Evolutionary conservation across 2,329 filamentous ascomycete genomes (phyloP).

Genomic region (Plectosphaerella sp.): DNA sequence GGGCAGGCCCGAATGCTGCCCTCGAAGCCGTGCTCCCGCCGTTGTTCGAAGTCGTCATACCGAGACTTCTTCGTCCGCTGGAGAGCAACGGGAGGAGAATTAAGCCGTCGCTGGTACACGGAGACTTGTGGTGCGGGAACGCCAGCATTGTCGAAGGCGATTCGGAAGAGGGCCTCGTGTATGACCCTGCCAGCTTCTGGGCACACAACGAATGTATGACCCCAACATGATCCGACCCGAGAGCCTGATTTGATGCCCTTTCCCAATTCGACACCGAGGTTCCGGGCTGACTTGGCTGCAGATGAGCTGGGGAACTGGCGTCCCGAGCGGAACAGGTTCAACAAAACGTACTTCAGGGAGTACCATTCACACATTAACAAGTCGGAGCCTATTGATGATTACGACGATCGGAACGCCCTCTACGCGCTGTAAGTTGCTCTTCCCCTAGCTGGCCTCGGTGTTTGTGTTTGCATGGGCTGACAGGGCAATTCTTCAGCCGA

Average conservation of each 20-base stretch:
- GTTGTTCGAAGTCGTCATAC: slow-evolving; percentile 16
- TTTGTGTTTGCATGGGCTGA: too few relatives aligned
- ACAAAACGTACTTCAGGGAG: slow-evolving; percentile 16
- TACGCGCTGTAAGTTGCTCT: slow-evolving; percentile 21
- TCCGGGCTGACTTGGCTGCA: too few relatives aligned
- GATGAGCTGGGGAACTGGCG: slow-evolving; percentile 19
- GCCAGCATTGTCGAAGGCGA: slow-evolving; percentile 11
- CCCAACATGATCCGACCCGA: too few relatives aligned
- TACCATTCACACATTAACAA: slow-evolving; percentile 18
- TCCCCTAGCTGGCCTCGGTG: too few relatives aligned
- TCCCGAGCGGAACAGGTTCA: slow-evolving; percentile 17
- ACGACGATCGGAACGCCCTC: slow-evolving; percentile 19
- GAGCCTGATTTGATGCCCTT: too few relatives aligned
- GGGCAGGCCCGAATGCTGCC: slow-evolving; percentile 8
- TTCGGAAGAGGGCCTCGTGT: slow-evolving; percentile 12
- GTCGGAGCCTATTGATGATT: slow-evolving; percentile 21
- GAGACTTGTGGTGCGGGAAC: slow-evolving; percentile 19
- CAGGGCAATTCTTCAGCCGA: too few relatives aligned
- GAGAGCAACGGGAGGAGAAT: slow-evolving; percentile 16
- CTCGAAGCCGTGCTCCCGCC: slow-evolving; percentile 11
- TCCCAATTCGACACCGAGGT: too few relatives aligned
- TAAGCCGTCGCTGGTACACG: slow-evolving; percentile 17
- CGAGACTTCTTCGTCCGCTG: slow-evolving; percentile 16
- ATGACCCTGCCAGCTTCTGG: slow-evolving; percentile 17
- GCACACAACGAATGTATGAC: slow-evolving; percentile 20